Evolutionary conservation across 306 rosid genomes (phyloP), one percentile per base, ranked within the genome.

Genomic region (Mimosa bimucronata): DNA sequence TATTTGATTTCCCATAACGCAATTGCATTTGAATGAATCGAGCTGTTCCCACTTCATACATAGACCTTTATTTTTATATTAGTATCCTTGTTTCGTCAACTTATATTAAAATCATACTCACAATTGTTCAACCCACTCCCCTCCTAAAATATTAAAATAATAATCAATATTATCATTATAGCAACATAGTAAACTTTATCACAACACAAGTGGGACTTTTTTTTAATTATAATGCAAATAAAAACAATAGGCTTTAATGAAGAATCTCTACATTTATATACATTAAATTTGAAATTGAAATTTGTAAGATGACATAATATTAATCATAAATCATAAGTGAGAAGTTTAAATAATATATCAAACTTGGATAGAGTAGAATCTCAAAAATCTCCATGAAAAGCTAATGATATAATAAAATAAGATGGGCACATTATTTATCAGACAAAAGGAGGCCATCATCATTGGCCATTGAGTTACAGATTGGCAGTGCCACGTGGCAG

Each of bases 401-500:
- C 60, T 19, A 52, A n/a, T 16, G 57, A 19, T 19, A 52, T 19
- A 53, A 53, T 18, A 53, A 53, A 7, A 53, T 19, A 7, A 19
- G 60, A 53, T 18, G 6, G 57, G 23, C 10, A 50, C 57, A 50
- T 50, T 16, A 50, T 50, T 18, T 18, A 50, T 50, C 23, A 5
- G 6, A 7, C 1, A 53, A n/a, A n/a, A 19, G 12, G 25, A 53
- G 26, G 60, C 11, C 60, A 52, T 52, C 65, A 41, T 79, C 81
- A 55, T 41, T 41, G 52, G 46, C 57, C 68, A 68, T 23, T 77
- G 70, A 77, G 29, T 4, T 19, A 14, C 73, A 77, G 16, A 72
- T 37, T 55, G 77, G 37, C 58, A 23, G 26, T 71, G 62, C 82
- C 82, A 77, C 82, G 69, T 80, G 85, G 48, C 80, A 1, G 5